Conservation (phyloP, 192 early-diverging fungal species). For the Backusella liffmaniae region DNA sequence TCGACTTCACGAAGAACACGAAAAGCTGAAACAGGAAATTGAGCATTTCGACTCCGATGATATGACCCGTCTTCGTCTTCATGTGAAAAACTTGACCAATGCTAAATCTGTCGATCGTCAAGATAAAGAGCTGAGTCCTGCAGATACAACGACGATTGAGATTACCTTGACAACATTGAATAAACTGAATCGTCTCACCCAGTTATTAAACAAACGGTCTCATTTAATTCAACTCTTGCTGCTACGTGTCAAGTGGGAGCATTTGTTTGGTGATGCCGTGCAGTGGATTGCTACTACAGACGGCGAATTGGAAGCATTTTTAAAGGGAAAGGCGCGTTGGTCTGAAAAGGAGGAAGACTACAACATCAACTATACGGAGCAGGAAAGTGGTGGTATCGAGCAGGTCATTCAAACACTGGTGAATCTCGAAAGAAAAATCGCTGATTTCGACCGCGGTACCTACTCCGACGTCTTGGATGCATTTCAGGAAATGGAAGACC, state of each 20-base stretch:
- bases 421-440: constrained; percentile 17
- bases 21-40: constrained; percentile 32
- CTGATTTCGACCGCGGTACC: constrained; percentile 21
- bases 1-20: constrained; percentile 27
- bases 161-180: constrained; percentile 37
- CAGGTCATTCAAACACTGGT: constrained; percentile 14
- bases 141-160: constrained; percentile 40
- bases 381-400: constrained; percentile 5
- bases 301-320: constrained; percentile 26
- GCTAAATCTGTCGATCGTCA: background rate
- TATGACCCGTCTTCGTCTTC: constrained; percentile 34
- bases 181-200: constrained; percentile 30
- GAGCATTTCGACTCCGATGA: constrained; percentile 38
- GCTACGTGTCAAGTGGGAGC: constrained; percentile 40
- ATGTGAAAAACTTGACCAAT: constrained; percentile 31
- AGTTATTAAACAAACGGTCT: constrained; percentile 22
- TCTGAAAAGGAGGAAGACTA: constrained; percentile 10
- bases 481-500: constrained; percentile 29
- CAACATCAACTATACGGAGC: background rate
- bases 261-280: constrained; percentile 24
- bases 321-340: constrained; percentile 26
- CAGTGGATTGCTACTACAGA: constrained; percentile 21
- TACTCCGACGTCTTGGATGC: constrained; percentile 22
- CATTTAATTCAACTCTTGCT: constrained; percentile 18
- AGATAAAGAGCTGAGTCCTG: constrained; percentile 25